phyloP scores from a whole-genome alignment of 805 yeast species.

The Saccharomycopsis microspora region DNA sequence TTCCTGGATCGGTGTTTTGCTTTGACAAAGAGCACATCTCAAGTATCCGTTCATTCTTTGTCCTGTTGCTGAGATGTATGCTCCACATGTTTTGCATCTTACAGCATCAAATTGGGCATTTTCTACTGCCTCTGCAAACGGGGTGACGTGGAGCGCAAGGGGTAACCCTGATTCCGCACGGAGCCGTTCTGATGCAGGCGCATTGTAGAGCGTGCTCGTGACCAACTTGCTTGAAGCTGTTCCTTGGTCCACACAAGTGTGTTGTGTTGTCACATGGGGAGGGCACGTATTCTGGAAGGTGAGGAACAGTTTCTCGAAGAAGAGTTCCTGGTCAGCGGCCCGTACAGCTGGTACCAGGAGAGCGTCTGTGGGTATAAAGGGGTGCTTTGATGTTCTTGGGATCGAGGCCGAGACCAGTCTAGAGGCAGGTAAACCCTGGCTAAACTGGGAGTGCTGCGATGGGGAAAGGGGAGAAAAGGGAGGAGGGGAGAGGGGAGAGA shows the following conservation, averaged over 20 bases:
- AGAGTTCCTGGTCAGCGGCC: conserved; percentile 25
- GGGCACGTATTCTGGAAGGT: conserved; percentile 75
- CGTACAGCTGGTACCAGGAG: conserved; percentile 23
- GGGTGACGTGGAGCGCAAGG: conserved; percentile 68
- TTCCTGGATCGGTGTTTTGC: too few relatives aligned
- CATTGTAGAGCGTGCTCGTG: conserved; percentile 68
- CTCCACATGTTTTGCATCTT: conserved; percentile 84
- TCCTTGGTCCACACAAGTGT: conserved; percentile 68
- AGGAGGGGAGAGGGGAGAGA: too few relatives aligned
- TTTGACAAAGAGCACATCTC: too few relatives aligned
- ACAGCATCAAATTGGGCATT: conserved; percentile 50
- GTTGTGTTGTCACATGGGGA: conserved; percentile 71
- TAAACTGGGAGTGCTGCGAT: too few relatives aligned
- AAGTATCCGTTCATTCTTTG: conserved; percentile 20
- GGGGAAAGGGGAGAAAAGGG: too few relatives aligned
- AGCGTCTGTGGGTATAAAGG: background rate
- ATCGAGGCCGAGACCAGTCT: too few relatives aligned
- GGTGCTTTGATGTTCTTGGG: too few relatives aligned
- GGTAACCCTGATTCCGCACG: conserved; percentile 68
- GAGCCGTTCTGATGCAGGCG: conserved; percentile 65
- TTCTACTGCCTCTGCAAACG: conserved; percentile 73
- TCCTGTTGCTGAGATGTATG: conserved; percentile 74
- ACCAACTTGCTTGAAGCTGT: conserved; percentile 71
- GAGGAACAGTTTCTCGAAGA: conserved; percentile 36
- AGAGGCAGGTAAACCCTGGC: too few relatives aligned